Conservation (phyloP, 2,329 filamentous ascomycete species). For the Clonostachys rhizophaga region DNA sequence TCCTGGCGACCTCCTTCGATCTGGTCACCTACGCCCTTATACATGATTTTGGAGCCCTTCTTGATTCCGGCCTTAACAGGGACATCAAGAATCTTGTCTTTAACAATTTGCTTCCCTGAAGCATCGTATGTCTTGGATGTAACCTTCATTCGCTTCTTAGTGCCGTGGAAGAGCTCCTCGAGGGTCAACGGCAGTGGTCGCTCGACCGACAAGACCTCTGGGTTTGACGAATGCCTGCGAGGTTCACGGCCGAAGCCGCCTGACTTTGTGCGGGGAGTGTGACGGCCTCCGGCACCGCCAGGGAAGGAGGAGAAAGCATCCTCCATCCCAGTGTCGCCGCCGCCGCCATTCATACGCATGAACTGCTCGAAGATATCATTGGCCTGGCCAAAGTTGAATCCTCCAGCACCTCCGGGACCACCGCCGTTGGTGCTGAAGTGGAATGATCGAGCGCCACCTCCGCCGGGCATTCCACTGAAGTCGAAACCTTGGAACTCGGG, state of each 20-base stretch:
- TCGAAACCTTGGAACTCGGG: conserved; percentile 47
- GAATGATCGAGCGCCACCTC: conserved; percentile 52
- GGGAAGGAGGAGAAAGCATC: conserved; percentile 41
- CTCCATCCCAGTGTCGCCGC: conserved; percentile 25
- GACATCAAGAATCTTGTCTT: conserved; percentile 89
- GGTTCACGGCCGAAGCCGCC: neutral
- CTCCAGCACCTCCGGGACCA: conserved; percentile 46
- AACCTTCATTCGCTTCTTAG: conserved; percentile 96
- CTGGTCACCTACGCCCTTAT: conserved; percentile 94
- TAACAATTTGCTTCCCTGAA: conserved; percentile 76
- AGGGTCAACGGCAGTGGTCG: conserved; percentile 74
- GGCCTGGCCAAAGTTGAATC: conserved; percentile 81
- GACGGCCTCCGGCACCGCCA: conserved; percentile 25
- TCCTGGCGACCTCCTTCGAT: conserved; percentile 95
- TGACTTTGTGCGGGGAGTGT: conserved; percentile 33
- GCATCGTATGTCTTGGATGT: conserved; percentile 90
- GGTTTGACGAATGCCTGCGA: conserved; percentile 17
- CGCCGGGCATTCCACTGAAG: conserved; percentile 40
- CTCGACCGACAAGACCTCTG: conserved; percentile 89
- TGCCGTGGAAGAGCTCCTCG: conserved; percentile 84
- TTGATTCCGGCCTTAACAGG: conserved; percentile 95
- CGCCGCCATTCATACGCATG: conserved; percentile 51
- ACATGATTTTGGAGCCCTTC: conserved; percentile 97
- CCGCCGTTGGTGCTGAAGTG: conserved; percentile 56
- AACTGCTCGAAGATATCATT: conserved; percentile 85